A percentile compares a stretch with the other conserved stretches of the same genome.
phyloP scores from a whole-genome alignment of 1,284 basidiomycete species.

The Coniferiporia weirii region DNA sequence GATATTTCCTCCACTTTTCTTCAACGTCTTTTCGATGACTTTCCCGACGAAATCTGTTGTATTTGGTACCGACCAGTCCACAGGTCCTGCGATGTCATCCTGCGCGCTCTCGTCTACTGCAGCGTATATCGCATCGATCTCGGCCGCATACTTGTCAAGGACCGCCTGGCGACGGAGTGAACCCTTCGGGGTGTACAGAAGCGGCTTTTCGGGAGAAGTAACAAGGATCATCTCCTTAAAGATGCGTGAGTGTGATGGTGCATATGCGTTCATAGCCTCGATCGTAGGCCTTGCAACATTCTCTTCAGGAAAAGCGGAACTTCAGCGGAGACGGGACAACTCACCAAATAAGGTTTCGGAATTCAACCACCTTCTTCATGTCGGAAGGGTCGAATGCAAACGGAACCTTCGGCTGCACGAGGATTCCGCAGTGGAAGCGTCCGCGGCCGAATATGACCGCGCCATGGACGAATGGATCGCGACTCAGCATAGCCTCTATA shows the following conservation, averaged over 20 bases:
- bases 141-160: conserved; percentile 17
- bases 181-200: conserved; percentile 21
- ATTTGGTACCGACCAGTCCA: conserved; percentile 12
- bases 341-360: conserved; percentile 8
- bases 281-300: background rate
- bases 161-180: conserved; percentile 12
- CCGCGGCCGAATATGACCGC: conserved; percentile 38
- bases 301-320: background rate
- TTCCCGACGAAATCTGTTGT: conserved; percentile 14
- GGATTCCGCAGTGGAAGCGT: conserved; percentile 37
- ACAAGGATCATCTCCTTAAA: conserved; percentile 20
- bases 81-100: conserved; percentile 10
- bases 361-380: conserved; percentile 1
- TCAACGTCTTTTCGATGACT: conserved; percentile 18
- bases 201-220: conserved; percentile 15
- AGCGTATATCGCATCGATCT: conserved; percentile 19
- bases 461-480: conserved; percentile 29
- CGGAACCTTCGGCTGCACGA: conserved; percentile 33
- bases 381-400: conserved; percentile 17
- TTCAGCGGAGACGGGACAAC: background rate
- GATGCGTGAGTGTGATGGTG: conserved; percentile 7
- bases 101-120: conserved; percentile 17
- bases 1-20: background rate
- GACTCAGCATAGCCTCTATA: conserved; percentile 34
- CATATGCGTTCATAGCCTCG: background rate